These are phyloP conservation scores for Populus euphratica DNA, from an alignment of 345 rosid species.

Conservation along the genomic window DNA sequence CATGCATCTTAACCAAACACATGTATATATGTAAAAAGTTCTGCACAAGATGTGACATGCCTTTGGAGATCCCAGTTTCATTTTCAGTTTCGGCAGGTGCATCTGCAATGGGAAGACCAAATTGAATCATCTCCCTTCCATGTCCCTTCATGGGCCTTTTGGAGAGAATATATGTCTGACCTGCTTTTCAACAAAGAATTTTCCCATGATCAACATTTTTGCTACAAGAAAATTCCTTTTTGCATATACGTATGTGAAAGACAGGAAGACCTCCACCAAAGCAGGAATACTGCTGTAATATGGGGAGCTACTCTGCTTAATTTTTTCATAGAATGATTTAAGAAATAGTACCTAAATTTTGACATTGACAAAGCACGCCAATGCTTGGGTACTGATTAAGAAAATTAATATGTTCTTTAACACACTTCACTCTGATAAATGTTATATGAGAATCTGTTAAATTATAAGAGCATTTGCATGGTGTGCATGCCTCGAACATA, in stretches of 20 bases:
- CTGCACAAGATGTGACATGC: slow-evolving; percentile 31
- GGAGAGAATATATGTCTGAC: slow-evolving; percentile 60
- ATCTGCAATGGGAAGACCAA: slow-evolving; percentile 79
- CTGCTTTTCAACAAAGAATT: slow-evolving; percentile 42
- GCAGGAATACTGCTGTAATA: not conserved
- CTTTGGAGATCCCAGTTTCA: slow-evolving; percentile 48
- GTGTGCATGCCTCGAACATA: not conserved
- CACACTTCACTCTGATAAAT: not conserved
- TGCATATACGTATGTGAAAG: not conserved
- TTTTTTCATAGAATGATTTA: not conserved
- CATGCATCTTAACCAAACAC: not conserved
- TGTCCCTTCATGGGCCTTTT: slow-evolving; percentile 85
- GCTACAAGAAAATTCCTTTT: not conserved
- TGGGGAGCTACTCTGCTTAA: not conserved
- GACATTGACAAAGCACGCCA: not conserved
- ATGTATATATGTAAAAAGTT: not conserved
- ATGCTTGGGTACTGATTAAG: not conserved
- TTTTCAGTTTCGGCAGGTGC: slow-evolving; percentile 66
- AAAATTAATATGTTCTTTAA: not conserved
- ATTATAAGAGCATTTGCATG: not conserved
- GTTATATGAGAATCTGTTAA: not conserved
- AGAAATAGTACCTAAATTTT: not conserved
- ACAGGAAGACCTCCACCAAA: not conserved
- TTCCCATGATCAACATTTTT: slow-evolving; percentile 6
- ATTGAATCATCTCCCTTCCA: slow-evolving; percentile 92